Base-by-base conservation (phyloP, 2,329 filamentous ascomycete species). In the Talaromyces sp. region DNA sequence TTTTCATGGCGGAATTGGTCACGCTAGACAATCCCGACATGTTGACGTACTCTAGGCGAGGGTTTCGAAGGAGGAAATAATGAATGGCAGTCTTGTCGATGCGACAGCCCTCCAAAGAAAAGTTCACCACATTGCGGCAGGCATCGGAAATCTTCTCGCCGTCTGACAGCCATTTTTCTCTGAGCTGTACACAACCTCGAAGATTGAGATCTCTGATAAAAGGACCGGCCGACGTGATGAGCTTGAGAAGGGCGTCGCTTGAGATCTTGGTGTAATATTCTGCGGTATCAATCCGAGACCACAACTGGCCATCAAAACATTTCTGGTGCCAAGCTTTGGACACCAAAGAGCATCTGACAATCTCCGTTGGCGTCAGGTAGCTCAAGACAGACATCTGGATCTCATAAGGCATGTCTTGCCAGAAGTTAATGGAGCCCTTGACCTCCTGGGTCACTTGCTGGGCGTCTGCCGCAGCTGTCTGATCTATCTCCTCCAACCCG, bases 291-390 rank as follows among this genome's bases (percentile, higher is more conserved):
- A 98, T 83, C 50, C 84, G 86, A 3, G 87, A 88, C 95, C 95
- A 99, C 16, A 98, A 79, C 77, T 99, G 95, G 1, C 95, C 95
- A 73, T 99, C 94, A 69, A 94, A 96, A 77, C 94, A 97, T 76
- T 91, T 87, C 55, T 84, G 82, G 74, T 96, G 82, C 81, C 95
- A 97, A 5, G 83, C 78, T 73, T 87, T 92, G 72, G 87, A 94
- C 23, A 95, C 89, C 18, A 86, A 80, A 0, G 94, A 96, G 61
- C 85, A 85, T 62, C 87, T 85, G 10, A 97, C 87, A 36, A 98
- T 84, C 72, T 98, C 89, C 70, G 88, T 92, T 0, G 93, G 92
- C 31, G 82, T 81, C 23, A 98, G 81, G 68, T 89, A 92, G 5
- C 86, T 83, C 61, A 98, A 83, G 57, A 97, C 87, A 50, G 90